phyloP scores from a whole-genome alignment of 352 stramenopile species.

The Globisporangium acanthophoron region DNA sequence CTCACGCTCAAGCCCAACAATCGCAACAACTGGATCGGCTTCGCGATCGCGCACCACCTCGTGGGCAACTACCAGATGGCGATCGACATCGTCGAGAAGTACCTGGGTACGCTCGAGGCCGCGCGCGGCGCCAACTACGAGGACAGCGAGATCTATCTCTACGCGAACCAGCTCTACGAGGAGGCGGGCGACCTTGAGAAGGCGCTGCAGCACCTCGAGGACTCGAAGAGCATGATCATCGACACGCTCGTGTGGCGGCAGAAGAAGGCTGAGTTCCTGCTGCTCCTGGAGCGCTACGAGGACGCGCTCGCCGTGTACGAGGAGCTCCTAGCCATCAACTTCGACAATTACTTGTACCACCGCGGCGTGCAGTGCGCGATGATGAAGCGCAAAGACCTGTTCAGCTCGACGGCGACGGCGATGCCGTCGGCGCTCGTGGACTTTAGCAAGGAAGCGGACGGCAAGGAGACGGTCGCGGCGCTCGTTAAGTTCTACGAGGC shows the following conservation, averaged over 20 bases:
- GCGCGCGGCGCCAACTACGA: slow-evolving; percentile 82
- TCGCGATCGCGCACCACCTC: slow-evolving; percentile 95
- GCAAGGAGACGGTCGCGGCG: slow-evolving; percentile 30
- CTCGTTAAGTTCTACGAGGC: slow-evolving; percentile 52
- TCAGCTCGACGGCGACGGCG: slow-evolving; percentile 32
- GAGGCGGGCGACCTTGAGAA: slow-evolving; percentile 84
- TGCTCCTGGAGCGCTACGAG: slow-evolving; percentile 57
- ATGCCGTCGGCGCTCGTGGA: slow-evolving; percentile 48
- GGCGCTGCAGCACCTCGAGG: slow-evolving; percentile 83
- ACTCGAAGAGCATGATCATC: slow-evolving; percentile 64
- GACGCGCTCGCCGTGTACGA: slow-evolving; percentile 64
- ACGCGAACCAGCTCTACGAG: slow-evolving; percentile 92
- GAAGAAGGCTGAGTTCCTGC: slow-evolving; percentile 69
- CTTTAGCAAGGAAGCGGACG: slow-evolving; percentile 38
- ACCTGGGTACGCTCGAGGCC: slow-evolving; percentile 87
- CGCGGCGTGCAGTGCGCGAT: slow-evolving; percentile 81
- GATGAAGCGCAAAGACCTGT: slow-evolving; percentile 48
- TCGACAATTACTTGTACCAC: slow-evolving; percentile 90
- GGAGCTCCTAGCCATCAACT: slow-evolving; percentile 80
- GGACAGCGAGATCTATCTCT: slow-evolving; percentile 95
- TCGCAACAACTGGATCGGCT: slow-evolving; percentile 96
- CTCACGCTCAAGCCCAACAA: slow-evolving; percentile 93
- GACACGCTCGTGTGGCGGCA: slow-evolving; percentile 74
- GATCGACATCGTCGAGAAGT: slow-evolving; percentile 95
- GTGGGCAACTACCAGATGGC: slow-evolving; percentile 90